Percentiles rank a stretch among this genome's conserved stretches.
Evolutionary conservation across 2,329 filamentous ascomycete species (phyloP).

Genomic region (Diplodia scrobiculata): DNA sequence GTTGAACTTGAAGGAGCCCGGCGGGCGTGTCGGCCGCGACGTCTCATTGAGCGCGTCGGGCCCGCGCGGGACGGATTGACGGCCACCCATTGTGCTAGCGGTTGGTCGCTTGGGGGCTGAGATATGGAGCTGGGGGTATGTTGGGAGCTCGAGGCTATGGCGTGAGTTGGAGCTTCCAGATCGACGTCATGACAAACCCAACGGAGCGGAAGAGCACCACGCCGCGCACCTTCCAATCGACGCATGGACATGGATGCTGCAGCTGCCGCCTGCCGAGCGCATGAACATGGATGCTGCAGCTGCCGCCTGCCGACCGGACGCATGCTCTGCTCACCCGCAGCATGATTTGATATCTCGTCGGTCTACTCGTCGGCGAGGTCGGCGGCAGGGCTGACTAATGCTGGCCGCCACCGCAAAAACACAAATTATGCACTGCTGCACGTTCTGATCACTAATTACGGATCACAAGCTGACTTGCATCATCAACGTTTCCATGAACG

Average conservation of each 20-base stretch:
- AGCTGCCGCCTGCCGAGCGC: background rate
- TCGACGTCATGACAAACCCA: constrained; percentile 21
- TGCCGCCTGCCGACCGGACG: background rate
- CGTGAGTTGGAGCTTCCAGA: constrained; percentile 9
- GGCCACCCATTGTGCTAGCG: constrained; percentile 47
- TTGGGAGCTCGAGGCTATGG: background rate
- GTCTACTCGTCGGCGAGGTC: background rate
- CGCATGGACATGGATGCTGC: constrained; percentile 4
- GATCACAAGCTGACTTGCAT: constrained; percentile 16
- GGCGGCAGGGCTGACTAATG: constrained; percentile 15
- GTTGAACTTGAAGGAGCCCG: constrained; percentile 22
- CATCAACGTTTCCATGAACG: background rate
- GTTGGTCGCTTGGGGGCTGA: background rate
- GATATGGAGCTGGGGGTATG: background rate
- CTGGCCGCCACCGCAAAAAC: background rate
- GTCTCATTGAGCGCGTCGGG: constrained; percentile 49
- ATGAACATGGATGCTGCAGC: background rate
- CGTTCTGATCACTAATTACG: constrained; percentile 3
- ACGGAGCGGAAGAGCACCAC: background rate
- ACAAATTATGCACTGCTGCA: background rate
- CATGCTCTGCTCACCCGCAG: background rate
- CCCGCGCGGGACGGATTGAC: constrained; percentile 50
- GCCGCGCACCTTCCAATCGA: background rate
- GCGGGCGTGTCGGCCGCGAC: constrained; percentile 33
- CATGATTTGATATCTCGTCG: background rate